These are phyloP conservation scores for Penicillium malachiteum DNA, from an alignment of 495 filamentous ascomycete species.

Conservation along the genomic window DNA sequence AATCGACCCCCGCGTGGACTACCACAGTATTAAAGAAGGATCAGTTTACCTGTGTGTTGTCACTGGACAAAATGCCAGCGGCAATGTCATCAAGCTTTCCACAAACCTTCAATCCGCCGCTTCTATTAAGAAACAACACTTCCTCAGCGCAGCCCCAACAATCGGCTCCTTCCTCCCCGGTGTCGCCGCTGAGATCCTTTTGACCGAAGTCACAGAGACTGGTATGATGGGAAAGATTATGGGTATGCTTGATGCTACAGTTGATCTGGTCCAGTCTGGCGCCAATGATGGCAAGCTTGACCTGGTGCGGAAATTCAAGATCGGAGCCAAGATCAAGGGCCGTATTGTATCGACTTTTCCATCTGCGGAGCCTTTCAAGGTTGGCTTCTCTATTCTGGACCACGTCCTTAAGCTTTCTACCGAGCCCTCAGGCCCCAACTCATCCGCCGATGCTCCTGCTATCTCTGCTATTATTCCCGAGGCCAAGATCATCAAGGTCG, in stretches of 20 bases:
- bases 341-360: conserved; percentile 86
- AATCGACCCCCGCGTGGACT: conserved; percentile 57
- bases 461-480: conserved; percentile 74
- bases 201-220: conserved; percentile 63
- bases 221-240: conserved; percentile 84
- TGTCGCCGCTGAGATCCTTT: conserved; percentile 78
- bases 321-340: conserved; percentile 80
- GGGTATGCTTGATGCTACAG: conserved; percentile 84
- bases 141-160: conserved; percentile 72
- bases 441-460: conserved; percentile 58
- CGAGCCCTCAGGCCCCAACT: conserved; percentile 41
- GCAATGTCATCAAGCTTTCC: conserved; percentile 84
- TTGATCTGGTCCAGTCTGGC: conserved; percentile 85
- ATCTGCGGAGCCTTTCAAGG: conserved; percentile 69
- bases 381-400: conserved; percentile 82
- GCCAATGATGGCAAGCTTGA: conserved; percentile 61
- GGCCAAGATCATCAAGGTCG: conserved; percentile 73
- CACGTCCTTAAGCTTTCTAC: conserved; percentile 70
- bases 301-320: conserved; percentile 69
- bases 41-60: conserved; percentile 81
- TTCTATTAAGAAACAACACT: conserved; percentile 69
- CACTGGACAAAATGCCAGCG: conserved; percentile 69
- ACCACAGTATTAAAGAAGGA: conserved; percentile 69
- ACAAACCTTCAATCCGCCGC: conserved; percentile 63
- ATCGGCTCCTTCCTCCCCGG: conserved; percentile 89